phyloP scores from a whole-genome alignment of 2,329 filamentous ascomycete species.

The Dactylonectria estremocensis region DNA sequence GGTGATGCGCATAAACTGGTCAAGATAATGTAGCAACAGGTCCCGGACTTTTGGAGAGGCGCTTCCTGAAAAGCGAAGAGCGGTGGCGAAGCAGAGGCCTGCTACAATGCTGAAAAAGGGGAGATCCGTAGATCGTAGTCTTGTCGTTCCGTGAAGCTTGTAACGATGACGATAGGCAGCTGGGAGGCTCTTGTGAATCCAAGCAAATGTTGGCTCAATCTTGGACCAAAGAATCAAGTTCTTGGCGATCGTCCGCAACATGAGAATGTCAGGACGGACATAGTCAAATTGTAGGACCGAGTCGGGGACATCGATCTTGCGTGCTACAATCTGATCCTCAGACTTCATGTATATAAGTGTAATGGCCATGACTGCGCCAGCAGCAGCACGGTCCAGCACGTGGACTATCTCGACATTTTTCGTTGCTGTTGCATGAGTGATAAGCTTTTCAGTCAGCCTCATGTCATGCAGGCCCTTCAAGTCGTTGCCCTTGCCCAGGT shows the following conservation, averaged over 20 bases:
- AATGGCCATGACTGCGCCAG: conserved; percentile 92
- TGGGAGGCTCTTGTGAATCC: conserved; percentile 84
- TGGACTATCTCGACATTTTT: conserved; percentile 95
- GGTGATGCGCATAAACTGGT: conserved; percentile 86
- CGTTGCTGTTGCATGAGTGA: conserved; percentile 87
- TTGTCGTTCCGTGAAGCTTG: conserved; percentile 71
- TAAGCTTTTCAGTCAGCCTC: conserved; percentile 89
- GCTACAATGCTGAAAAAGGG: conserved; percentile 94
- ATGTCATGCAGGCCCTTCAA: conserved; percentile 93
- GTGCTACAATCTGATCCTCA: conserved; percentile 86
- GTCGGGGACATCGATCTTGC: conserved; percentile 93
- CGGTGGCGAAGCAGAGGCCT: conserved; percentile 87
- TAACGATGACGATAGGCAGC: conserved; percentile 75
- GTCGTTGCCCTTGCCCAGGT: conserved; percentile 91
- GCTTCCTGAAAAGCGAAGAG: conserved; percentile 82
- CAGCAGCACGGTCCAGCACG: conserved; percentile 91
- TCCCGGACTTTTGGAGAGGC: conserved; percentile 81
- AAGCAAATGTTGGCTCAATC: conserved; percentile 80
- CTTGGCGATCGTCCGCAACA: conserved; percentile 89
- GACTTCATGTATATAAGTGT: conserved; percentile 98
- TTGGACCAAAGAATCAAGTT: conserved; percentile 94
- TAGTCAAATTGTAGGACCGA: conserved; percentile 95
- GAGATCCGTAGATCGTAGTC: conserved; percentile 85
- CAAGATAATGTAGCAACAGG: conserved; percentile 85
- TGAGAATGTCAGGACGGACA: conserved; percentile 91